A percentile compares a stretch with the other conserved stretches of the same genome.
Evolutionary conservation across 176 grass and related monocot genomes (phyloP).

Genomic region (Rhynchospora pubera): DNA sequence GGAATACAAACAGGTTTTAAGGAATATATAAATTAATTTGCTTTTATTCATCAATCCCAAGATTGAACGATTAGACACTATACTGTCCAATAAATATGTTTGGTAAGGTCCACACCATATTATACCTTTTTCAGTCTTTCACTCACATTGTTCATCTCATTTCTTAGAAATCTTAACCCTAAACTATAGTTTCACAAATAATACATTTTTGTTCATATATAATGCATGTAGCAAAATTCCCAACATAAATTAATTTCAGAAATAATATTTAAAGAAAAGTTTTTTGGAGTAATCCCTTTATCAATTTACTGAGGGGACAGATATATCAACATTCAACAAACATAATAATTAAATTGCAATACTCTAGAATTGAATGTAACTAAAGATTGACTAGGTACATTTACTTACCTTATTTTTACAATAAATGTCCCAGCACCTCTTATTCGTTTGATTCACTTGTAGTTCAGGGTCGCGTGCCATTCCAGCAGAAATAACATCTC

Average conservation of each 20-base stretch:
- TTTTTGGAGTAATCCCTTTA: no score
- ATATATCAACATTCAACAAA: no score
- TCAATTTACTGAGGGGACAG: no score
- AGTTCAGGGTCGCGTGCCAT: constrained; percentile 24
- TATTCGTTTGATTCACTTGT: no score
- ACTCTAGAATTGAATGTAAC: no score
- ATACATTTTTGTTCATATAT: neutral
- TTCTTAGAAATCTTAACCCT: neutral
- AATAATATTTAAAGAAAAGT: no score
- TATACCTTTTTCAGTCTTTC: neutral
- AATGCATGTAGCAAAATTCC: neutral
- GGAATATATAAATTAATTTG: neutral
- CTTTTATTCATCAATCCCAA: neutral
- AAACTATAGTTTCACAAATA: neutral
- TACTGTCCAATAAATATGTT: neutral
- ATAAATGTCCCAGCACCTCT: no score
- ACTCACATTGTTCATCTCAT: neutral
- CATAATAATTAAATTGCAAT: no score
- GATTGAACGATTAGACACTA: neutral
- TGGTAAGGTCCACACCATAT: neutral
- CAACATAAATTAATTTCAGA: neutral
- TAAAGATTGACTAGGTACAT: no score
- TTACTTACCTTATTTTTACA: no score
- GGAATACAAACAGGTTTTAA: neutral
- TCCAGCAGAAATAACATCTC: constrained; percentile 60